These are phyloP conservation scores for Yarrowia keelungensis DNA, from an alignment of 805 yeast genomes.

Conservation along the genomic window DNA sequence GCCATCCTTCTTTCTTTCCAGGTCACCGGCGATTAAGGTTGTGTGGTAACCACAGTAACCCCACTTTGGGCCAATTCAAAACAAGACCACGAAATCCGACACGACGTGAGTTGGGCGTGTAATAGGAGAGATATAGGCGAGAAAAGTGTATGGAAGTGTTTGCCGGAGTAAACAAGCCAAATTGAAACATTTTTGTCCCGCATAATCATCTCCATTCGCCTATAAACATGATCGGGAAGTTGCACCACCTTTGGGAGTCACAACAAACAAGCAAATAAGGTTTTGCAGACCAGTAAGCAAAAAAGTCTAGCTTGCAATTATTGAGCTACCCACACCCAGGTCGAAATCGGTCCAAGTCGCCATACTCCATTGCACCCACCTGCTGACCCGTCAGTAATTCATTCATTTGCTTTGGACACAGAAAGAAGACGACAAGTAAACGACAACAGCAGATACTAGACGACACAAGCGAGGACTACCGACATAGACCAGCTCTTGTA, in stretches of 20 bases:
- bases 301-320: slow-evolving; percentile 4
- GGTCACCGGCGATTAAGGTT: neutral
- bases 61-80: slow-evolving; percentile 20
- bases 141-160: too few relatives aligned
- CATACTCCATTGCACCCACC: slow-evolving; percentile 17
- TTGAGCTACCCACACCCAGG: slow-evolving; percentile 8
- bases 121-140: neutral
- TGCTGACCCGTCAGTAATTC: slow-evolving; percentile 14
- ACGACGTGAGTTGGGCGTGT: neutral
- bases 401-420: slow-evolving; percentile 19
- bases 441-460: too few relatives aligned
- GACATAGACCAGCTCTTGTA: neutral
- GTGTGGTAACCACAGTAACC: slow-evolving; percentile 19
- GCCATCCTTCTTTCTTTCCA: slow-evolving; percentile 6
- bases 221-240: too few relatives aligned
- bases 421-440: neutral
- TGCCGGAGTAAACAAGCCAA: too few relatives aligned
- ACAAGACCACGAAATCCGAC: slow-evolving; percentile 36
- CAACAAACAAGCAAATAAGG: slow-evolving; percentile 19
- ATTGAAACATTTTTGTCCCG: neutral
- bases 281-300: slow-evolving; percentile 8
- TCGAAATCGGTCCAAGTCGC: neutral
- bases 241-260: slow-evolving; percentile 23
- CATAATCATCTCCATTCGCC: neutral
- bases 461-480: too few relatives aligned